Evolutionary conservation across 176 grass and related monocot species (phyloP), one percentile per base, ranked within the genome.

Genomic region (Tuctoria greenei): DNA sequence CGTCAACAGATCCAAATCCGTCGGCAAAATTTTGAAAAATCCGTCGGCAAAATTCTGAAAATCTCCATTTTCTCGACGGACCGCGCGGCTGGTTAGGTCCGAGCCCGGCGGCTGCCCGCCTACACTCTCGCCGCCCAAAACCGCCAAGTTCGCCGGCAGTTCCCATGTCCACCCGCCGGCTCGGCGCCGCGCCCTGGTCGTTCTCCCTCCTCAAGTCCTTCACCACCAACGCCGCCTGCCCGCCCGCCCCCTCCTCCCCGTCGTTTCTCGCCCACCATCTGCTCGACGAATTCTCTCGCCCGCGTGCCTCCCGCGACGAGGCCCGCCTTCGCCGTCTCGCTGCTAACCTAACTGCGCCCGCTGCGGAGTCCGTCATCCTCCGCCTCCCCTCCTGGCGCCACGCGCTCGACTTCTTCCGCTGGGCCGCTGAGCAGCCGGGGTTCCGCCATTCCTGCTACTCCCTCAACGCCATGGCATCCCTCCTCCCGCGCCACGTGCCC

Each of bases 401-500:
- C 13, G 84, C 95, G 6, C 82, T 86, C 10, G 89, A 98, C 71
- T 98, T 98, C 84, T 98, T 94, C 65, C 39, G 15, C 63, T 98
- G 87, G 95, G 86, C 87, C 36, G 63, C 77, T 10, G 61, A 39
- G 64, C 91, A 84, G 83, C 84, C 69, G 36, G 82, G 79, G 11
- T 98, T 90, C 87, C 85, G 77, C 79, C 95, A 94, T 77, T 90
- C 73, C 59, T 94, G 89, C 72, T 98, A 98, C 72, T 89, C 87
- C n/a, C 83, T 90, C 79, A 94, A 94, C 55, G 81, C 95, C 73
- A 93, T 98, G 84, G 87, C 84, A 16, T 84, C 81, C 0, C 70
- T 88, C 69, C 89, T 98, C 67, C 74, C 76, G 10, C 84, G 57
- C 26, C 85, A 76, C 72, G 85, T 76, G 45, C 58, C 20, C 23